Evolutionary conservation across 2,329 filamentous ascomycete species (phyloP), one percentile per base, ranked within the genome.

Genomic region (Curvularia hawaiiensis): DNA sequence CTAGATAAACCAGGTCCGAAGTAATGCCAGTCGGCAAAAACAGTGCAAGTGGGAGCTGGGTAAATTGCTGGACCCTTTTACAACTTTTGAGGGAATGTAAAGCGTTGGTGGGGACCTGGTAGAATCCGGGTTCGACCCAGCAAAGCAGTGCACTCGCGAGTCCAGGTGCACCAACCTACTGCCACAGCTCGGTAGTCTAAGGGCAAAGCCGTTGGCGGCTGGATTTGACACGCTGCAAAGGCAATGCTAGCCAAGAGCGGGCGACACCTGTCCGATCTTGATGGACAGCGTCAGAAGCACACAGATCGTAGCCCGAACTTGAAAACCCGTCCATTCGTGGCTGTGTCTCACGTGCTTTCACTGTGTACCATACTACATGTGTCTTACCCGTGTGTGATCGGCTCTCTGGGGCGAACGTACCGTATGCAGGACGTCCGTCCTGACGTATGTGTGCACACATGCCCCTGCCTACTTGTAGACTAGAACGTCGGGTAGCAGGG

Each of bases 1-100:
- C 30, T 24, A 51, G 54, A 61, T 55, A 54, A 61, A 48, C 64
- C 59, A 59, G 38, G 46, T 35, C 47, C 54, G 50, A 55, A 54
- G 38, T 57, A 58, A 58, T 49, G 52, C 56, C 53, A 56, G 40
- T 7, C 18, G 41, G 41, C 41, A 28, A n/a, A 16, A 44, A 14
- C 40, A 22, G 16, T 43, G 14, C 10, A 24, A 28, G 11, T 44
- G 41, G 48, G 41, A 40, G 43, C 43, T 61, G 41, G 46, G 47
- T 52, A 54, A 53, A 38, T 39, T 43, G 22, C 49, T 56, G 46
- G 49, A 48, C 48, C 41, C 47, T 55, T 59, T 35, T 31, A 31
- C 26, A 31, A 39, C 41, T 9, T 28, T 46, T 46, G 39, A 40
- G 24, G 38, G 45, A 26, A 38, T 26, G 26, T 10, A 28, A 9